phyloP scores from a whole-genome alignment of 1,284 basidiomycete genomes.

The Naganishia cerealis region DNA sequence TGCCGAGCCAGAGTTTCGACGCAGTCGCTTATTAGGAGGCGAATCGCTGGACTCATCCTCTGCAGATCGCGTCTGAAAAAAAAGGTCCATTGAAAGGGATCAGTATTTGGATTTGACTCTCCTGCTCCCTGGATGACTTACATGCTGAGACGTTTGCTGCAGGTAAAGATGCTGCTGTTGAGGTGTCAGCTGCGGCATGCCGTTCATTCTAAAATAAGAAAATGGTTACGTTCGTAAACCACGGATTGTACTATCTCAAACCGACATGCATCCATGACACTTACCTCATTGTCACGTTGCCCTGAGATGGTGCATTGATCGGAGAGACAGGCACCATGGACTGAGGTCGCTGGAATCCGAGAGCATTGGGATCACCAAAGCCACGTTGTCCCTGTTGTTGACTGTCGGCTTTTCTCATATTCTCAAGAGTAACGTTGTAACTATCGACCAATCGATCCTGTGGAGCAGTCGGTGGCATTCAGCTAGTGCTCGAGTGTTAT shows the following conservation, averaged over 20 bases:
- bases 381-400: slow-evolving; percentile 9
- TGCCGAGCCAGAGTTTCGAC: slow-evolving; percentile 35
- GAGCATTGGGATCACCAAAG: slow-evolving; percentile 14
- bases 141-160: slow-evolving; percentile 31
- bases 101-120: not conserved
- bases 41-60: slow-evolving; percentile 38
- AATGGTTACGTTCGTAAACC: not conserved
- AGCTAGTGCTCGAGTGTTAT: not conserved
- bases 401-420: slow-evolving; percentile 7
- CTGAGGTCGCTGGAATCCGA: slow-evolving; percentile 16
- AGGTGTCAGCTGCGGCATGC: slow-evolving; percentile 29
- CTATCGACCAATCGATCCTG: slow-evolving; percentile 17
- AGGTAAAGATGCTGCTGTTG: slow-evolving; percentile 33
- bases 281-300: slow-evolving; percentile 12
- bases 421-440: slow-evolving; percentile 21
- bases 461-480: not conserved
- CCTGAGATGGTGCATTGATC: slow-evolving; percentile 2
- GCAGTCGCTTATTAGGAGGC: slow-evolving; percentile 30
- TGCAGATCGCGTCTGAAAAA: slow-evolving; percentile 53
- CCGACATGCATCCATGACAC: not conserved
- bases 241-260: not conserved
- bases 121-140: not conserved
- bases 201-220: slow-evolving; percentile 3
- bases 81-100: not conserved
- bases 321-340: slow-evolving; percentile 21